Percentiles rank a stretch among this genome's conserved stretches.
phyloP scores from a whole-genome alignment of 2,329 filamentous ascomycete species.

The Beauveria pseudobassiana region DNA sequence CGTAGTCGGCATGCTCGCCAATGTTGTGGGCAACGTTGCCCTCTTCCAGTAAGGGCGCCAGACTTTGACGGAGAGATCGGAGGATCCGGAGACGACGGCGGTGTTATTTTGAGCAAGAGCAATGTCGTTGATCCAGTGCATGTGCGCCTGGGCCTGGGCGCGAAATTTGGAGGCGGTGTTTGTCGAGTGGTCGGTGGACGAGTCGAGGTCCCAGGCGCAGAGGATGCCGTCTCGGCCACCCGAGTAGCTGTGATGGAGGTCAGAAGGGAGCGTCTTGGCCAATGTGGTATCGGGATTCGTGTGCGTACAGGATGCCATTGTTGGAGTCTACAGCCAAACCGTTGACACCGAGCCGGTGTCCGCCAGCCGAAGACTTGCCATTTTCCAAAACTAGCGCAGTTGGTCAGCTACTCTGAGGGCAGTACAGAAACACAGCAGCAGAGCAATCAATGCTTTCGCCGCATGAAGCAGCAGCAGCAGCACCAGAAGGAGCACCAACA shows the following conservation, averaged over 20 bases:
- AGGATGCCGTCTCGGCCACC: conserved; percentile 92
- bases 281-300: conserved; percentile 13
- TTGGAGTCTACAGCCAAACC: conserved; percentile 79
- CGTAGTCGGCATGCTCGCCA: conserved; percentile 90
- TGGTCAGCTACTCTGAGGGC: conserved; percentile 8
- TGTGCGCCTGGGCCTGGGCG: conserved; percentile 65
- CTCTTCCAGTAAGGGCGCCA: conserved; percentile 68
- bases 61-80: conserved; percentile 87
- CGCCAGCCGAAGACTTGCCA: conserved; percentile 55
- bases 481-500: too few species aligned
- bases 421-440: background rate
- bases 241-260: conserved; percentile 61
- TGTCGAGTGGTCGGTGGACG: conserved; percentile 29
- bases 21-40: conserved; percentile 59
- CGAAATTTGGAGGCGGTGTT: conserved; percentile 50
- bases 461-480: background rate
- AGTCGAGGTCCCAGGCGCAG: conserved; percentile 87
- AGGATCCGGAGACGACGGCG: conserved; percentile 80
- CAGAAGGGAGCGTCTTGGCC: conserved; percentile 10
- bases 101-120: conserved; percentile 69
- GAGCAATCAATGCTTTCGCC: background rate
- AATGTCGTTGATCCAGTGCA: conserved; percentile 95
- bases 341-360: conserved; percentile 91
- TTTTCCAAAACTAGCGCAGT: conserved; percentile 46
- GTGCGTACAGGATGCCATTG: conserved; percentile 74